A percentile compares a stretch with the other conserved stretches of the same genome.
Evolutionary conservation across 306 rosid species (phyloP).

Genomic region (Luffa acutangula): DNA sequence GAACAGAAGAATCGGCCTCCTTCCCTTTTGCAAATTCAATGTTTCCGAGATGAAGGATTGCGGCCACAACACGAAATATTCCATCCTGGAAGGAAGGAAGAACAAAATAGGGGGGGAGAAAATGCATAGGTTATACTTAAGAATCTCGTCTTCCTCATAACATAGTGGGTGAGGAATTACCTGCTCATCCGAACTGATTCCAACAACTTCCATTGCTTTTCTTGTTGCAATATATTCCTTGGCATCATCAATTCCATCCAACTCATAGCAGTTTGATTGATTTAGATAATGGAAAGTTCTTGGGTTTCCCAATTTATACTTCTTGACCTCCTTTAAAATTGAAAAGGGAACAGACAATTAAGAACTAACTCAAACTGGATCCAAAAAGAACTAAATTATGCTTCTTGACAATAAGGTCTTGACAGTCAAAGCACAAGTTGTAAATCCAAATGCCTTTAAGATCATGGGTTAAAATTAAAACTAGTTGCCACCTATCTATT

Average conservation of each 20-base stretch:
- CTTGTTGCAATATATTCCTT: constrained; percentile 75
- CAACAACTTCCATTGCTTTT: constrained; percentile 94
- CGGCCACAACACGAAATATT: constrained; percentile 97
- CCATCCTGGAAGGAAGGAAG: constrained; percentile 49
- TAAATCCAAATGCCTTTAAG: neutral
- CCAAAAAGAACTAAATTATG: neutral
- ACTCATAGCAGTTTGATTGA: constrained; percentile 70
- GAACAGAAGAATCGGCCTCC: constrained; percentile 79
- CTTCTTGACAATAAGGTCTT: neutral
- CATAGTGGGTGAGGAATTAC: constrained; percentile 28
- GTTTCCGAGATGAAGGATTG: constrained; percentile 93
- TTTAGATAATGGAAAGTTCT: constrained; percentile 82
- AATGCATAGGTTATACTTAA: constrained; percentile 9
- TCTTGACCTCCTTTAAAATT: constrained; percentile 50
- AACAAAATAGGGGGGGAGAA: constrained; percentile 4
- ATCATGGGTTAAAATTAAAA: neutral
- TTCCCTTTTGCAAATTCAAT: constrained; percentile 88
- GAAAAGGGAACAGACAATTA: constrained; percentile 10
- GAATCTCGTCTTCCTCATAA: constrained; percentile 12
- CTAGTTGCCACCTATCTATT: neutral
- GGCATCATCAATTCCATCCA: constrained; percentile 80
- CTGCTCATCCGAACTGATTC: constrained; percentile 83
- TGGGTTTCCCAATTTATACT: constrained; percentile 81
- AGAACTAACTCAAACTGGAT: constrained; percentile 7
- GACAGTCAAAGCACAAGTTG: neutral